Evolutionary conservation across 805 yeast genomes (phyloP), one percentile per base, ranked within the genome.

Genomic region (Teunomyces panamensis): DNA sequence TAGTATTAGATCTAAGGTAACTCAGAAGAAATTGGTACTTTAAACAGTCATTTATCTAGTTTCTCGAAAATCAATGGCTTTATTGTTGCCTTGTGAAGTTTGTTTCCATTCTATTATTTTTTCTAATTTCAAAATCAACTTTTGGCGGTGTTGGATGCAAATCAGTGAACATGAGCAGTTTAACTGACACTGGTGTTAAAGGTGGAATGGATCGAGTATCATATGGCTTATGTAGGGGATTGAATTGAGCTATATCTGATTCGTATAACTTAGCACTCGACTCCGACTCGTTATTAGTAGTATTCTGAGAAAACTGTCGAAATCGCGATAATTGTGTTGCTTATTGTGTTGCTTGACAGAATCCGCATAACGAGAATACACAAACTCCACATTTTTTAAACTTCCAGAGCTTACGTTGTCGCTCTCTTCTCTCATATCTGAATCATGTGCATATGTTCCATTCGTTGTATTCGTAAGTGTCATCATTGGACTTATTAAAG

Each of bases 1-100:
- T 17, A 5, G 43, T 46, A 33, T 39, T 47, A 24, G 44, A 24
- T 5, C 49, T 48, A 11, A 56, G 49, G 33, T 50, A 59, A 5
- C 52, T 53, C 16, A 43, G 47, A 30, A 59, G 49, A 33, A 51
- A 57, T 11, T 37, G 44, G 42, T 55, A 59, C 26, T 48, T 51
- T 17, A 55, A 32, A 13, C 39, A 46, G 6, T 47, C 50, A 3
- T 42, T 43, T 14, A 39, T 43, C 11, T 29, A 60, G 28, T 28
- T 47, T 57, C 11, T 43, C 43, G 42, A 66, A 57, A 1, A 30
- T 48, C 1, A 48, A 39, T 0, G 49, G 53, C 6, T 36, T 35
- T 9, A 45, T 34, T 2, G 50, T 45, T 1, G 65, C 65, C 45
- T 63, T 59, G 2, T 63, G 63, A 16, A 66, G 57, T 5, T 60